phyloP scores from a whole-genome alignment of 768 basidiomycete genomes.

The Nidula microcarpa region DNA sequence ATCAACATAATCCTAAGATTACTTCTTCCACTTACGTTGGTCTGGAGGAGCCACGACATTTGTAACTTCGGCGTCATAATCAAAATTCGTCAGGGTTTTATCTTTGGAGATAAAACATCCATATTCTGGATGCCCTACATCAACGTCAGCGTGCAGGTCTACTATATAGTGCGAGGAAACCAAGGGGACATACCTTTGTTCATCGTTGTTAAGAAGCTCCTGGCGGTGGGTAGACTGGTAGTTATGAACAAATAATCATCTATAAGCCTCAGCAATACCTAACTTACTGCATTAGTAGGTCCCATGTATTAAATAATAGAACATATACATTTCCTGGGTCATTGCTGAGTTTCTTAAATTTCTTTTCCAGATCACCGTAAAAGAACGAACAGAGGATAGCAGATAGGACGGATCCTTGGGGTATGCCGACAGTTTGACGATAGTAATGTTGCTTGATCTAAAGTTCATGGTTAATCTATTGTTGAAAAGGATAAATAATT shows the following conservation, averaged over 20 bases:
- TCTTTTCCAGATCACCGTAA: slow-evolving; percentile 86
- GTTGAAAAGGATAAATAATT: neutral
- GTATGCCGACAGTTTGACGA: slow-evolving; percentile 91
- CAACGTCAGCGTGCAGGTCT: neutral
- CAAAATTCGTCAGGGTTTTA: slow-evolving; percentile 90
- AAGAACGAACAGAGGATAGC: slow-evolving; percentile 91
- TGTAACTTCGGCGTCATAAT: slow-evolving; percentile 48
- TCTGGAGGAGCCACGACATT: slow-evolving; percentile 49
- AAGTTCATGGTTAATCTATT: slow-evolving; percentile 1
- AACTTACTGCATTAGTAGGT: neutral
- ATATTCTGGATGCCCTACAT: slow-evolving; percentile 84
- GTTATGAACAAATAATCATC: slow-evolving; percentile 95
- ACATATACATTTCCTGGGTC: slow-evolving; percentile 60
- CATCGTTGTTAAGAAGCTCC: slow-evolving; percentile 74
- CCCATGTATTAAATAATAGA: slow-evolving; percentile 1
- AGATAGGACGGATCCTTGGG: slow-evolving; percentile 97
- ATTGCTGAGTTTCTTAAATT: slow-evolving; percentile 46
- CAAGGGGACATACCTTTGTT: slow-evolving; percentile 43
- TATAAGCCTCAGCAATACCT: slow-evolving; percentile 83
- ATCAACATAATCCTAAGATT: neutral
- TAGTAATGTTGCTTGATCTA: slow-evolving; percentile 83
- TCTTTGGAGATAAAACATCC: slow-evolving; percentile 87
- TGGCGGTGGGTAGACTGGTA: slow-evolving; percentile 56
- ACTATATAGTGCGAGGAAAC: too few relatives aligned
- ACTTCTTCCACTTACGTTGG: slow-evolving; percentile 29